phyloP scores from a whole-genome alignment of 768 basidiomycete species.

The Suillus paluster region DNA sequence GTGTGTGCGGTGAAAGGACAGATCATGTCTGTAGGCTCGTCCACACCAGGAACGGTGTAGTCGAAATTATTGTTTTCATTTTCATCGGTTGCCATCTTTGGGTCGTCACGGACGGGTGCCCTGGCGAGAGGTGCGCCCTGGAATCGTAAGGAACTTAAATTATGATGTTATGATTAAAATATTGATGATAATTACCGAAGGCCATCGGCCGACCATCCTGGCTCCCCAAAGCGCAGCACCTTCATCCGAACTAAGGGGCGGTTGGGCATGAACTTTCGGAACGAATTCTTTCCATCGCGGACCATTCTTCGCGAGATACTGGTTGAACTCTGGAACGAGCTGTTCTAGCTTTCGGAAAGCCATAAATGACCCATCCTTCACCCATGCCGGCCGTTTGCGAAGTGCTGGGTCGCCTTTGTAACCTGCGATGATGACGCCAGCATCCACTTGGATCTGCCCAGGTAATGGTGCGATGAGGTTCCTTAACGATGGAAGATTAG shows the following conservation, averaged over 20 bases:
- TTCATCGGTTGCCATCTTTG: conserved; percentile 38
- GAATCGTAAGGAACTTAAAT: background rate
- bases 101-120: conserved; percentile 48
- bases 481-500: conserved; percentile 24
- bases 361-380: conserved; percentile 55
- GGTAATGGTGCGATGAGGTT: conserved; percentile 31
- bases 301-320: conserved; percentile 44
- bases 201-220: conserved; percentile 58
- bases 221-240: conserved; percentile 57
- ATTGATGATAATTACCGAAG: conserved; percentile 44
- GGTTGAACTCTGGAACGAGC: conserved; percentile 55
- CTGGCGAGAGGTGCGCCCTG: conserved; percentile 49
- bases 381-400: conserved; percentile 44
- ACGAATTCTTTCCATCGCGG: conserved; percentile 10
- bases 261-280: conserved; percentile 22
- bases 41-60: conserved; percentile 18
- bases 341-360: conserved; percentile 57
- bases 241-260: conserved; percentile 38
- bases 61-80: conserved; percentile 49
- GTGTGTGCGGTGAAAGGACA: conserved; percentile 54
- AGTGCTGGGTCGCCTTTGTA: conserved; percentile 43
- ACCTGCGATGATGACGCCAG: conserved; percentile 51
- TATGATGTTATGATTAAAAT: background rate
- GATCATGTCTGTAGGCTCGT: conserved; percentile 13
- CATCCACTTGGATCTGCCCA: conserved; percentile 38